Percentiles rank a stretch among this genome's conserved stretches.
Conservation (phyloP, 495 filamentous ascomycete species). For the Penicillium crystallinum region DNA sequence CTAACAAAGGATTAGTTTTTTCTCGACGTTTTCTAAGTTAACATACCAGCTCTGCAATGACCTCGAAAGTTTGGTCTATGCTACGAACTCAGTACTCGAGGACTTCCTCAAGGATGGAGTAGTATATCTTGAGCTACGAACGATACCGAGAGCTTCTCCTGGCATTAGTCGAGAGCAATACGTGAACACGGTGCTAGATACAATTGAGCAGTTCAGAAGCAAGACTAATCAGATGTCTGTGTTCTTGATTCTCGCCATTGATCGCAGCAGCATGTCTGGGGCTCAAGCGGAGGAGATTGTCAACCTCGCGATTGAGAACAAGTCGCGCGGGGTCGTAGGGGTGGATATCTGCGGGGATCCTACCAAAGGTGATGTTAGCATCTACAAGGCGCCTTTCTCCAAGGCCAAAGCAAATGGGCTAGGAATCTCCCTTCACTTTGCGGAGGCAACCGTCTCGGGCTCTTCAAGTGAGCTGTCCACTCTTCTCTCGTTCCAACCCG, state of each 20-base stretch:
- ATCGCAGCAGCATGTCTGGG: constrained; percentile 54
- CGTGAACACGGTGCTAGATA: constrained; percentile 55
- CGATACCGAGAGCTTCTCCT: constrained; percentile 64
- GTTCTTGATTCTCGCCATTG: constrained; percentile 69
- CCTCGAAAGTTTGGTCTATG: constrained; percentile 48
- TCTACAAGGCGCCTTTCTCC: constrained; percentile 52
- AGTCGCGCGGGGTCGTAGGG: constrained; percentile 58
- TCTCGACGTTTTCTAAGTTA: constrained; percentile 70
- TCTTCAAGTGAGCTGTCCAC: constrained; percentile 53
- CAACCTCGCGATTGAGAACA: constrained; percentile 55
- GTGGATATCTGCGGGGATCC: constrained; percentile 82
- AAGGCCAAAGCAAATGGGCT: constrained; percentile 50
- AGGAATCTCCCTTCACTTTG: constrained; percentile 72
- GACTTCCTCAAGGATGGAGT: constrained; percentile 70
- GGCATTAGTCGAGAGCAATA: constrained; percentile 57
- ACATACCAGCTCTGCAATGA: constrained; percentile 70
- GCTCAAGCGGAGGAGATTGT: constrained; percentile 56
- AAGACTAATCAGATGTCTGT: constrained; percentile 42
- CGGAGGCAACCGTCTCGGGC: constrained; percentile 53
- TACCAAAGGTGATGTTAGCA: constrained; percentile 50
- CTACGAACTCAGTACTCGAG: constrained; percentile 63
- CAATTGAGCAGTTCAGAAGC: constrained; percentile 46
- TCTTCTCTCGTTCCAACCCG: constrained; percentile 60
- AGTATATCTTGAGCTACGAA: constrained; percentile 75
- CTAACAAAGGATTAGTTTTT: constrained; percentile 50